These are phyloP conservation scores for Rhizopogon rudus DNA, from an alignment of 768 basidiomycete species.

Conservation along the genomic window DNA sequence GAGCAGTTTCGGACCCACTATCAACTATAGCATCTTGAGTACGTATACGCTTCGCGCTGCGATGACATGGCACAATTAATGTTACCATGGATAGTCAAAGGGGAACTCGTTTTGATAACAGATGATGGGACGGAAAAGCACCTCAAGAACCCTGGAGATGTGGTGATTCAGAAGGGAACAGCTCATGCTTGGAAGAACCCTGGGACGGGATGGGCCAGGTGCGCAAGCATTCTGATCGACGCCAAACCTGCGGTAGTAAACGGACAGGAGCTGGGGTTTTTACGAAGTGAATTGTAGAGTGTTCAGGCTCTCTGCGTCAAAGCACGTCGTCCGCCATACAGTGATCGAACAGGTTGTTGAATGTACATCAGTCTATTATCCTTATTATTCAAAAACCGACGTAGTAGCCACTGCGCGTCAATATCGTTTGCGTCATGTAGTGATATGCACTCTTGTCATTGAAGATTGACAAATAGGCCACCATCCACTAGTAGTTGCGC, in stretches of 20 bases:
- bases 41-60: constrained; percentile 11
- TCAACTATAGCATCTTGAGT: constrained; percentile 61
- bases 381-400: not conserved
- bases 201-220: constrained; percentile 40
- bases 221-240: constrained; percentile 48
- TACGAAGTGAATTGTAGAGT: not conserved
- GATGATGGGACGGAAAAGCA: constrained; percentile 52
- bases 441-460: constrained; percentile 26
- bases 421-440: too few relatives aligned
- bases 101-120: constrained; percentile 49
- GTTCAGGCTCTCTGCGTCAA: not conserved
- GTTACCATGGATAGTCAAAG: constrained; percentile 35
- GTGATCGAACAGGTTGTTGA: not conserved
- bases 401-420: not conserved
- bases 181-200: constrained; percentile 63
- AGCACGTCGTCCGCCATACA: not conserved
- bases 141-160: constrained; percentile 51
- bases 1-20: constrained; percentile 39
- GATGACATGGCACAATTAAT: not conserved
- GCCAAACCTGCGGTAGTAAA: constrained; percentile 50
- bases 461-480: constrained; percentile 70
- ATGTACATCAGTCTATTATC: not conserved
- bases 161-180: constrained; percentile 52
- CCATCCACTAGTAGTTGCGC: constrained; percentile 66
- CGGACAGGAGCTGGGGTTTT: constrained; percentile 33